Conservation (phyloP, 2,329 filamentous ascomycete species). For the Monosporascus cannonballus region DNA sequence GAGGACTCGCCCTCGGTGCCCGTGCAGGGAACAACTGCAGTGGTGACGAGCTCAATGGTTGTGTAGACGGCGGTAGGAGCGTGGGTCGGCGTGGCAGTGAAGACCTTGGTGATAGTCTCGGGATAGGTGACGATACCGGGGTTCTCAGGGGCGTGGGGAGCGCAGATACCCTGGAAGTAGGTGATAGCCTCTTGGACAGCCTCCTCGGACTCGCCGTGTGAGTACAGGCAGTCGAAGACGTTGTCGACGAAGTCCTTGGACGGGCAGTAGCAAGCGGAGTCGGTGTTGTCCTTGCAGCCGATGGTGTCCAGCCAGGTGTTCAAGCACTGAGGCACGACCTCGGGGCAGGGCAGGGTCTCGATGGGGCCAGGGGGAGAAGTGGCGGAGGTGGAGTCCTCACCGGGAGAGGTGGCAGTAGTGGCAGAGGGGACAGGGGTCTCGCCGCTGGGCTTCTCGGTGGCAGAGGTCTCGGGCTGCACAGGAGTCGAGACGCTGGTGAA, state of each 20-base stretch:
- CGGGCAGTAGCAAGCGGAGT: conserved; percentile 82
- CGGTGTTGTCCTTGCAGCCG: conserved; percentile 77
- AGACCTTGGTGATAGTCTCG: conserved; percentile 56
- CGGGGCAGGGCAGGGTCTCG: conserved; percentile 53
- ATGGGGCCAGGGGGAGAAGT: conserved; percentile 28
- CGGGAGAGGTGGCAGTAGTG: conserved; percentile 25
- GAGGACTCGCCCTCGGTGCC: conserved; percentile 40
- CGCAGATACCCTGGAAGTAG: conserved; percentile 92
- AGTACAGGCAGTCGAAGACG: conserved; percentile 75
- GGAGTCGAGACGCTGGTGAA: conserved; percentile 27
- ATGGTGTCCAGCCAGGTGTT: conserved; percentile 80
- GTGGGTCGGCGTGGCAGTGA: conserved; percentile 42
- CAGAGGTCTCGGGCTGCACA: conserved; percentile 9
- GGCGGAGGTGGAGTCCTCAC: conserved; percentile 17
- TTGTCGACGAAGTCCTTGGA: conserved; percentile 67
- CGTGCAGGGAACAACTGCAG: conserved; percentile 45
- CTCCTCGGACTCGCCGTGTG: conserved; percentile 62
- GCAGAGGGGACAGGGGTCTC: conserved; percentile 8
- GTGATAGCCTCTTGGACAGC: conserved; percentile 65
- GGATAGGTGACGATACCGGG: conserved; percentile 78
- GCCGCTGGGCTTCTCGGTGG: conserved; percentile 19
- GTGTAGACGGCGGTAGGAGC: conserved; percentile 37
- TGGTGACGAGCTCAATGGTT: conserved; percentile 42
- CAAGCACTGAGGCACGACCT: conserved; percentile 77
- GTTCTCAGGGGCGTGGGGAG: conserved; percentile 65